These are phyloP conservation scores for Albugo laibachii DNA, from an alignment of 352 stramenopile species.

Conservation along the genomic window DNA sequence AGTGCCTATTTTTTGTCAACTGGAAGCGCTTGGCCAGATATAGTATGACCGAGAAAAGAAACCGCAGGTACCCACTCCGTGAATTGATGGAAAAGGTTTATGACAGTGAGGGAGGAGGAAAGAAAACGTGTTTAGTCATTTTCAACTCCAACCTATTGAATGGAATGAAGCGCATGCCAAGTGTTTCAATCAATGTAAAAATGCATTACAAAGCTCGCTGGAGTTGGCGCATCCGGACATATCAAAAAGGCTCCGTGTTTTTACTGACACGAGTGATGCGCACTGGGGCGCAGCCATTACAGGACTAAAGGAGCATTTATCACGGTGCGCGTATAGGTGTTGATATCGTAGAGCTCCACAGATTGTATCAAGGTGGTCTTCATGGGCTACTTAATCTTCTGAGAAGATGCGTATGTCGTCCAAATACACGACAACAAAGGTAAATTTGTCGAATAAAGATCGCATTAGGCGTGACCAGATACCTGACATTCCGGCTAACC, in stretches of 20 bases:
- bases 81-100: too few relatives aligned
- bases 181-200: too few relatives aligned
- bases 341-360: slow-evolving; percentile 1
- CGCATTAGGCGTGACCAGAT: slow-evolving; percentile 4
- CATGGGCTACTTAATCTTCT: not conserved
- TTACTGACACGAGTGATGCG: too few relatives aligned
- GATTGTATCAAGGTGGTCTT: not conserved
- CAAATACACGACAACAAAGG: slow-evolving; percentile 2
- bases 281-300: too few relatives aligned
- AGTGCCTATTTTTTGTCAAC: slow-evolving; percentile 4
- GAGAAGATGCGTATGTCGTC: slow-evolving; percentile 2
- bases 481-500: slow-evolving; percentile 1
- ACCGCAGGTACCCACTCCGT: slow-evolving; percentile 3
- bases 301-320: slow-evolving; percentile 7
- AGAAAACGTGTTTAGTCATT: too few relatives aligned
- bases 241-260: too few relatives aligned
- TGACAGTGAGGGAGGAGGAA: too few relatives aligned
- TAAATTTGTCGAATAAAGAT: slow-evolving; percentile 1
- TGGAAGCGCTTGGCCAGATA: slow-evolving; percentile 7
- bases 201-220: too few relatives aligned
- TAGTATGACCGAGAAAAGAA: slow-evolving; percentile 12
- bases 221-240: too few relatives aligned
- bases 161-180: too few relatives aligned
- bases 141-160: too few relatives aligned
- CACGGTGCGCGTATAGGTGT: not conserved